These are phyloP conservation scores for Tylopilus subfusipes DNA, from an alignment of 768 basidiomycete genomes.

Conservation along the genomic window DNA sequence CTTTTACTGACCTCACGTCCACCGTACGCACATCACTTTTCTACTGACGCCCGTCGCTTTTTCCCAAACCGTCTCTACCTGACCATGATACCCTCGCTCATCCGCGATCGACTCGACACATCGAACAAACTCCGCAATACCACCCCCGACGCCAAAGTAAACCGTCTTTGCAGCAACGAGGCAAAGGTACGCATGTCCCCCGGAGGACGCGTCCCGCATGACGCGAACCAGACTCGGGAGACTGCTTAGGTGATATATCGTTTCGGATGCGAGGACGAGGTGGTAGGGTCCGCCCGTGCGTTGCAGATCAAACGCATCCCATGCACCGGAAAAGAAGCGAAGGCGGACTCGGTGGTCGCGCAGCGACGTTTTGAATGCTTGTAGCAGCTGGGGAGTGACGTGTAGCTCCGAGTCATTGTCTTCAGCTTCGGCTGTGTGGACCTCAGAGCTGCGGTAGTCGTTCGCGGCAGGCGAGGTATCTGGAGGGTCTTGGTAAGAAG, in stretches of 20 bases:
- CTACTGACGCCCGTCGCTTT: constrained; percentile 66
- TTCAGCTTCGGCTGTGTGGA: constrained; percentile 21
- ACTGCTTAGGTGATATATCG: constrained; percentile 75
- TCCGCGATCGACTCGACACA: constrained; percentile 35
- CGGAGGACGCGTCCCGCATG: constrained; percentile 39
- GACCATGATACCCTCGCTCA: constrained; percentile 28
- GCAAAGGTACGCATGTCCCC: constrained; percentile 37
- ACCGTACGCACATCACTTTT: constrained; percentile 60
- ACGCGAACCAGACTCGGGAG: constrained; percentile 58
- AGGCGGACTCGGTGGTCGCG: constrained; percentile 51
- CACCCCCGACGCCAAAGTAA: constrained; percentile 95
- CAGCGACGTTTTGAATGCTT: constrained; percentile 63
- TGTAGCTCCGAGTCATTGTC: constrained; percentile 49
- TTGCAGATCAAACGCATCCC: constrained; percentile 52
- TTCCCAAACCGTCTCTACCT: constrained; percentile 62
- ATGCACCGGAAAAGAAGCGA: constrained; percentile 79
- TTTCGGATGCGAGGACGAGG: constrained; percentile 85
- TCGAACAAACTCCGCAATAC: constrained; percentile 68
- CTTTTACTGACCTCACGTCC: constrained; percentile 33
- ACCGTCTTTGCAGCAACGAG: constrained; percentile 89
- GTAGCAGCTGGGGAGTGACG: constrained; percentile 61
- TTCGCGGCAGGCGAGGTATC: constrained; percentile 61
- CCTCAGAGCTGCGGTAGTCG: constrained; percentile 37
- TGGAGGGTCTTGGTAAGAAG: constrained; percentile 21
- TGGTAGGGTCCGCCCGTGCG: constrained; percentile 48